Percentiles rank a stretch among this genome's conserved stretches.
These are phyloP conservation scores for Rubia yunnanensis DNA, from an alignment of 257 asterid genomes.

Conservation along the genomic window DNA sequence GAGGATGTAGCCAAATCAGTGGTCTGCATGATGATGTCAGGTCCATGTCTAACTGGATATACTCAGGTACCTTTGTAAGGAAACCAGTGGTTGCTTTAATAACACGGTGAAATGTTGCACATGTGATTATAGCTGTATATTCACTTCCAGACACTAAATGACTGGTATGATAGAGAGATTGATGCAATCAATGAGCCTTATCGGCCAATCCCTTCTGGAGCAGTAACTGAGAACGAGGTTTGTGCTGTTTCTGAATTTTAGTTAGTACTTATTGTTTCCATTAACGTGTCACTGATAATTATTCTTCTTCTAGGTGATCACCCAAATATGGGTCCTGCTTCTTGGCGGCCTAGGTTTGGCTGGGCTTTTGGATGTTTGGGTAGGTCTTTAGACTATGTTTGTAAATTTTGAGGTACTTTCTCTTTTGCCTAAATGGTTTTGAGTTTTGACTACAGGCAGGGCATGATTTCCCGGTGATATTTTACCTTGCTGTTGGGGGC, in stretches of 20 bases:
- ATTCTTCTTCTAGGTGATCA: constrained; percentile 58
- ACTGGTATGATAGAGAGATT: constrained; percentile 93
- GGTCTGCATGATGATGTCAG: constrained; percentile 92
- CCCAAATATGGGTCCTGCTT: constrained; percentile 95
- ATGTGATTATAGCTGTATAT: constrained; percentile 8
- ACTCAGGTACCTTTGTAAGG: constrained; percentile 56
- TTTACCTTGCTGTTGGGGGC: constrained; percentile 93
- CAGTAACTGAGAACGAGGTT: constrained; percentile 75
- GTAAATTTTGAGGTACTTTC: neutral
- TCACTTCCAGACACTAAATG: constrained; percentile 66
- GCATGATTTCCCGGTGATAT: constrained; percentile 68
- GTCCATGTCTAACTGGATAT: constrained; percentile 90
- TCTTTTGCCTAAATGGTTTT: constrained; percentile 15
- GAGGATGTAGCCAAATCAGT: constrained; percentile 85
- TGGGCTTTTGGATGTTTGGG: constrained; percentile 86
- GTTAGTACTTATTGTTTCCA: constrained; percentile 6
- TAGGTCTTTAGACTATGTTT: constrained; percentile 31
- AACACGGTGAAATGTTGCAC: constrained; percentile 14
- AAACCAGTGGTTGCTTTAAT: constrained; percentile 3
- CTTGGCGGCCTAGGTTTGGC: constrained; percentile 82
- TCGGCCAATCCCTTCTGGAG: constrained; percentile 97
- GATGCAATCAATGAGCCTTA: constrained; percentile 96
- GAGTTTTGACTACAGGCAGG: constrained; percentile 56
- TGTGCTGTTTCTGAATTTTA: constrained; percentile 14
- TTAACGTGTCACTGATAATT: constrained; percentile 9